A percentile compares a stretch with the other conserved stretches of the same genome.
These are phyloP conservation scores for Tricholoma sp. DNA, from an alignment of 768 basidiomycete genomes.

Conservation along the genomic window DNA sequence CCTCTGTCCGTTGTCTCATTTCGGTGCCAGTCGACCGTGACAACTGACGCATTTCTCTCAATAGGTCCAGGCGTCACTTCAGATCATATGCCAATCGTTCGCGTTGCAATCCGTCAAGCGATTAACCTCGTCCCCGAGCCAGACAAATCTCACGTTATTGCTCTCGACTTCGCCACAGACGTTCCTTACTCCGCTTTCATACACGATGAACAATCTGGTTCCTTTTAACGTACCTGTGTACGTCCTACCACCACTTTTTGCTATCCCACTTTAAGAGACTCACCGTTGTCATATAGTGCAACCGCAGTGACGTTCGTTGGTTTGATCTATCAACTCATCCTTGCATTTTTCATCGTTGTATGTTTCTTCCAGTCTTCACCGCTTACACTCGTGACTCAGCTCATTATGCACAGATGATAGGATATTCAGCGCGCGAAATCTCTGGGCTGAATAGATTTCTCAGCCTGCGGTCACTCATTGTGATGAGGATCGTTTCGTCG, in stretches of 20 bases:
- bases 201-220: slow-evolving; percentile 32
- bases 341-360: slow-evolving; percentile 25
- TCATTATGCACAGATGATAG: slow-evolving; percentile 24
- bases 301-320: slow-evolving; percentile 33
- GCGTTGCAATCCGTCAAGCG: slow-evolving; percentile 20
- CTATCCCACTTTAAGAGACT: not conserved
- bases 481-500: slow-evolving; percentile 23
- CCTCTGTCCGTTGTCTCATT: slow-evolving; percentile 19
- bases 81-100: slow-evolving; percentile 27
- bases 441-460: slow-evolving; percentile 26
- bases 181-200: slow-evolving; percentile 10
- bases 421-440: slow-evolving; percentile 23
- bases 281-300: slow-evolving; percentile 22
- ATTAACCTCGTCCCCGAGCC: slow-evolving; percentile 10
- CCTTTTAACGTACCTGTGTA: slow-evolving; percentile 47
- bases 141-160: slow-evolving; percentile 25
- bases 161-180: slow-evolving; percentile 43
- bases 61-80: slow-evolving; percentile 31
- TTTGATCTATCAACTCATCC: slow-evolving; percentile 29
- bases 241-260: slow-evolving; percentile 5
- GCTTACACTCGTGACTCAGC: not conserved
- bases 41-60: not conserved
- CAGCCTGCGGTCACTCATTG: slow-evolving; percentile 25
- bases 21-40: not conserved
- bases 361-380: not conserved